Evolutionary conservation across 1,139 yeast species (phyloP).

Genomic region (Suhomyces maxii): DNA sequence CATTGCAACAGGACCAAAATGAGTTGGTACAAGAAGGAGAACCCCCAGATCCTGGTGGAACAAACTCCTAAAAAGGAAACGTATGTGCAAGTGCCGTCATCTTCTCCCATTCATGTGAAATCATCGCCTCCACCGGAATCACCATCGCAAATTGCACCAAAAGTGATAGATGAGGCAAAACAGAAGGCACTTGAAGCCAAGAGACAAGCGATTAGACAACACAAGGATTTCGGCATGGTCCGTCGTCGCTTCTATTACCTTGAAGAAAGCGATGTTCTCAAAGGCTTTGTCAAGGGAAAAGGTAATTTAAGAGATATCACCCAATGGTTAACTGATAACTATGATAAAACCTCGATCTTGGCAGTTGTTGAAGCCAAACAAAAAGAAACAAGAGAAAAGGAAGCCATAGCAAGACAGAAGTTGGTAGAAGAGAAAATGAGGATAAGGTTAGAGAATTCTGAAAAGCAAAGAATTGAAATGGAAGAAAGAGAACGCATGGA

Average conservation of each 20-base stretch:
- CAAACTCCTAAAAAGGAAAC: conserved; percentile 7
- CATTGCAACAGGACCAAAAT: conserved; percentile 12
- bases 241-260: conserved; percentile 48
- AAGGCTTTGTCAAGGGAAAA: conserved; percentile 61
- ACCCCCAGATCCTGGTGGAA: conserved; percentile 14
- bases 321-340: conserved; percentile 45
- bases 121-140: conserved; percentile 14
- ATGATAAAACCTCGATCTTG: conserved; percentile 31
- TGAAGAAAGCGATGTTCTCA: conserved; percentile 52
- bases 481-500: conserved; percentile 15
- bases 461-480: conserved; percentile 13
- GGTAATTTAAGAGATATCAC: conserved; percentile 58
- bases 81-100: conserved; percentile 18
- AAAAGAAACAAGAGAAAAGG: conserved; percentile 10
- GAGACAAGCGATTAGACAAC: conserved; percentile 42
- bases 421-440: conserved; percentile 19
- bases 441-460: conserved; percentile 16
- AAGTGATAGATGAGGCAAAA: conserved; percentile 22
- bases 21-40: conserved; percentile 35
- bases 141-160: conserved; percentile 6
- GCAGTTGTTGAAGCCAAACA: conserved; percentile 24
- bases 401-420: conserved; percentile 12
- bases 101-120: conserved; percentile 17
- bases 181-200: conserved; percentile 35
- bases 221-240: conserved; percentile 50